Conservation (phyloP, 2,329 filamentous ascomycete genomes). For the Claviceps paspali region DNA sequence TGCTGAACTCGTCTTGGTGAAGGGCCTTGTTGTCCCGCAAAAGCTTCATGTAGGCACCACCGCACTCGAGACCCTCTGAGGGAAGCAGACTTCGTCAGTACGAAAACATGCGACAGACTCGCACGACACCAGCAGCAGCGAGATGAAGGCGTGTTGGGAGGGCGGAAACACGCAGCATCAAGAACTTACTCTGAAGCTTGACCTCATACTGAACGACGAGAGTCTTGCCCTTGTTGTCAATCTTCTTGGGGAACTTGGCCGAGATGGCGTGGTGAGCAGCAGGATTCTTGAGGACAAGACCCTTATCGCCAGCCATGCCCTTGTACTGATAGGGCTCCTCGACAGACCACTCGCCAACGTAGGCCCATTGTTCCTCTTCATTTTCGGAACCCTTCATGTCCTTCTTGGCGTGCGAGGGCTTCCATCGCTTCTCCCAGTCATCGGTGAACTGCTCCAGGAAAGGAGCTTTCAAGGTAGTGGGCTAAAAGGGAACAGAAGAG, state of each 20-base stretch:
- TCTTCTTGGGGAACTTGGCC: constrained; percentile 91
- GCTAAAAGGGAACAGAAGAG: constrained; percentile 36
- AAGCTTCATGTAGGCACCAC: constrained; percentile 98
- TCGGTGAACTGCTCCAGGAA: constrained; percentile 99
- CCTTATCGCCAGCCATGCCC: constrained; percentile 89
- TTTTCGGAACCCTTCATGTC: constrained; percentile 55
- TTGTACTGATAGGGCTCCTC: constrained; percentile 86
- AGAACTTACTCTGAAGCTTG: constrained; percentile 86
- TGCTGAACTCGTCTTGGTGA: constrained; percentile 94
- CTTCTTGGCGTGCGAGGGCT: constrained; percentile 94
- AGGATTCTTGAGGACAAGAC: constrained; percentile 93
- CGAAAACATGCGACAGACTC: too few species aligned
- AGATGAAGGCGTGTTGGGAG: too few species aligned
- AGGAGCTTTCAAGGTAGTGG: constrained; percentile 73
- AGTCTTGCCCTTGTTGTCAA: constrained; percentile 94
- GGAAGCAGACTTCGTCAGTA: not conserved
- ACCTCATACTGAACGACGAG: constrained; percentile 98
- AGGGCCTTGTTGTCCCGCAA: constrained; percentile 95
- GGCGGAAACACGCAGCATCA: too few species aligned
- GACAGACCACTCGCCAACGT: constrained; percentile 61
- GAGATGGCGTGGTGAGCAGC: constrained; percentile 99
- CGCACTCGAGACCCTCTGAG: constrained; percentile 83
- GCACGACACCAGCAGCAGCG: too few species aligned
- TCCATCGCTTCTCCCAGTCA: constrained; percentile 89
- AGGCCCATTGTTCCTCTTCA: constrained; percentile 28